Evolutionary conservation across 2,329 filamentous ascomycete species (phyloP), one percentile per base, ranked within the genome.

Genomic region (Calonectria crousiana): DNA sequence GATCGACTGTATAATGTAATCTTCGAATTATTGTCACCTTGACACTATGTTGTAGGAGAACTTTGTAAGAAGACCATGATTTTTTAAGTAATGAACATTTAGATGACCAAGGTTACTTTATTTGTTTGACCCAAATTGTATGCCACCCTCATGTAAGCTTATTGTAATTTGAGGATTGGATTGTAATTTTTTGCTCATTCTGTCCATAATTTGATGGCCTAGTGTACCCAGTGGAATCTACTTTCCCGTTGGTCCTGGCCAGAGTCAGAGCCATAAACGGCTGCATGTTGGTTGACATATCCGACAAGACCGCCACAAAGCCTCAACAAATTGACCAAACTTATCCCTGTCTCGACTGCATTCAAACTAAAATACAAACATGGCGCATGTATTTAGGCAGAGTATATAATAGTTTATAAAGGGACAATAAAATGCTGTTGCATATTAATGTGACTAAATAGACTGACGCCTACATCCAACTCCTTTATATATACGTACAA

Each of bases 401-500:
- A 47, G 20, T 47, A 47, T 47, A 47, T 47, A 47, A 20, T 4
- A 13, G 10, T 47, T 47, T 47, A 47, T 10, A 23, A 23, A 47
- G 44, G 20, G n/a, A 10, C 9, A 47, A 47, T 9, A 47, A 23
- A 13, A 23, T 47, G 8, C 44, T 47, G n/a, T 23, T 47, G 10
- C n/a, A 47, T 13, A 23, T 5, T n/a, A 23, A 47, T 23, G 3
- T 13, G 20, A 32, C 9, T 67, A 75, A 64, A 66, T 67, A 76
- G 75, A 74, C 74, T 75, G 72, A 56, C 41, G 41, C 77, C 38
- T 26, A 41, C 49, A 74, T 49, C 64, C 32, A 80, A 77, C 76
- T 73, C 78, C 76, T 47, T 23, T 47, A 13, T 13, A 23, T 23
- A 47, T 47, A 18, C 44, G 20, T 23, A 47, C n/a, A 23, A 47